Evolutionary conservation across 805 yeast genomes (phyloP), one percentile per base, ranked within the genome.

Genomic region (Hyphopichia homilentoma): DNA sequence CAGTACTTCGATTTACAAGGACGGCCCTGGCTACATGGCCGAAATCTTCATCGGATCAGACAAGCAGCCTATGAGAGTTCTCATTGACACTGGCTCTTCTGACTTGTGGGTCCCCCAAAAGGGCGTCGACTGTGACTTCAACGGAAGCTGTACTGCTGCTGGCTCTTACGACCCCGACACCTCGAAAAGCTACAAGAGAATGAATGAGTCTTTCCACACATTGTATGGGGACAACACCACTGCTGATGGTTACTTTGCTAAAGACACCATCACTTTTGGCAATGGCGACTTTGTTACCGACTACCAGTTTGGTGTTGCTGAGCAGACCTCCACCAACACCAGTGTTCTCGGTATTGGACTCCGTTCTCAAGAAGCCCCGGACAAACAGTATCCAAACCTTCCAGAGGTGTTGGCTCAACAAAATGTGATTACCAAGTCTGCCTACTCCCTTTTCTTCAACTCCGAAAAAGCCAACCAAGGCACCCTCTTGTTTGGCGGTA

Each of bases 401-500:
- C 30, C 30, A 4, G 35, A 42, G 18, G 34, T 37, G 32, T 46
- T 69, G 41, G 57, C 60, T 40, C 34, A 45, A 5, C 59, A 59
- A 23, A 79, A 79, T 9, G 30, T 54, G 25, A 73, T 71, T 40
- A 43, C 50, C 23, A 51, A 56, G 26, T 47, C 44, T 12, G 65
- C 71, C 9, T 75, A 70, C 53, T 72, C 78, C 17, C 54, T 75
- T 35, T 73, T 62, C 54, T 56, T 73, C 41, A 59, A 65, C 39
- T 51, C 54, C 12, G 34, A 45, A 4, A 37, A 34, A 9, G 48
- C 67, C 6, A 27, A 28, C 12, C 17, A 47, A 4, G 75, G 75
- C 11, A 34, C 54, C 4, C 38, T 69, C 12, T 50, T 70, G 27
- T 68, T 68, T 39, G 74, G 75, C 13, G 75, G 68, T 12, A 46